phyloP scores from a whole-genome alignment of 345 rosid species.

The Brassica rapa region DNA sequence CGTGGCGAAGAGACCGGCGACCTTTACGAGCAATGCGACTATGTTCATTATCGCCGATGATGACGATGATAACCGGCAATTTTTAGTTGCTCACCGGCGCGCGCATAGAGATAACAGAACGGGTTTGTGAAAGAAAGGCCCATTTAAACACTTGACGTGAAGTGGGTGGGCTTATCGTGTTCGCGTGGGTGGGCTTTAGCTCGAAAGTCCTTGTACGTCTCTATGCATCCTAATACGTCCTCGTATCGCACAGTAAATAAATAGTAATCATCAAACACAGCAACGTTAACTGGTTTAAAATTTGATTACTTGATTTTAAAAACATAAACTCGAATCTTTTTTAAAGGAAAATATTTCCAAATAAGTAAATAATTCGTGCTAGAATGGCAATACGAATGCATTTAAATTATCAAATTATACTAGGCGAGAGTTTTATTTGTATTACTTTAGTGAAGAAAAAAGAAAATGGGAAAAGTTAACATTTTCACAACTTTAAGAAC shows the following conservation, averaged over 20 bases:
- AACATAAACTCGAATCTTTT: neutral
- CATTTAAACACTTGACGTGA: slow-evolving; percentile 12
- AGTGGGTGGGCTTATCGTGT: slow-evolving; percentile 34
- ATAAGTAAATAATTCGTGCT: neutral
- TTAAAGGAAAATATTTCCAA: neutral
- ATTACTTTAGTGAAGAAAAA: slow-evolving; percentile 3
- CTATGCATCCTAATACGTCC: neutral
- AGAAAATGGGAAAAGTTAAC: neutral
- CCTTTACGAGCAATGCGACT: slow-evolving; percentile 52
- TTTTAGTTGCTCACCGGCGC: slow-evolving; percentile 10
- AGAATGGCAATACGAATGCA: neutral
- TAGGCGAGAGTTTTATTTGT: neutral
- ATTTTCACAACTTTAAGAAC: neutral
- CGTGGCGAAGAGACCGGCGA: slow-evolving; percentile 67
- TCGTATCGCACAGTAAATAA: neutral
- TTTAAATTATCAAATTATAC: neutral
- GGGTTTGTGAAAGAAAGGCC: slow-evolving; percentile 10
- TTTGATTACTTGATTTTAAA: neutral
- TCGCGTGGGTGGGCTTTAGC: slow-evolving; percentile 23
- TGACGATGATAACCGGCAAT: neutral
- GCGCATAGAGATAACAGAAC: slow-evolving; percentile 1
- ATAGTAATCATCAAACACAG: neutral
- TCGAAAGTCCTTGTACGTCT: slow-evolving; percentile 34
- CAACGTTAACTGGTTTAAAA: neutral
- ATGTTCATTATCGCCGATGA: slow-evolving; percentile 44